phyloP scores from a whole-genome alignment of 129 eudicot genomes.

The Scalesia atractyloides region DNA sequence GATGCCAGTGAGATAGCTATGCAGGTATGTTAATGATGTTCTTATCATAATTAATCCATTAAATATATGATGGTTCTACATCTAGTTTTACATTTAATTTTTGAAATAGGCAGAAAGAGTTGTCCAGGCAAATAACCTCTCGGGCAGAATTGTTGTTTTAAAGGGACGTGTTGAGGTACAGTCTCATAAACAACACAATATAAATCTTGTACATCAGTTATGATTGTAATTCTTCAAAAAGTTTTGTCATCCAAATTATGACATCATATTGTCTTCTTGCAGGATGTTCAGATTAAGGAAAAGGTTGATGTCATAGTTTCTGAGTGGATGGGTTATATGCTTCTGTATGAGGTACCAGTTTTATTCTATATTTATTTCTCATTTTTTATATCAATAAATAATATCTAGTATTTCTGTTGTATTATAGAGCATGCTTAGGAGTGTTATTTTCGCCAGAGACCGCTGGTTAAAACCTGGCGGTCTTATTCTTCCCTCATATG shows the following conservation, averaged over 20 bases:
- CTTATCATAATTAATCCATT: neutral
- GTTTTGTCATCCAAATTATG: neutral
- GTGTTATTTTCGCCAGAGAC: slow-evolving; percentile 94
- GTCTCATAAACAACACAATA: slow-evolving; percentile 12
- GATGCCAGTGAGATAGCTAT: slow-evolving; percentile 97
- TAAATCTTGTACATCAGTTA: neutral
- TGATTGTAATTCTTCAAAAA: neutral
- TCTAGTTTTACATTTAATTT: slow-evolving; percentile 16
- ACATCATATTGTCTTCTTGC: slow-evolving; percentile 10
- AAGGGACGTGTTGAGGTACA: slow-evolving; percentile 98
- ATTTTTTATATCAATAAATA: neutral
- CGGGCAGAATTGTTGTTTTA: slow-evolving; percentile 77
- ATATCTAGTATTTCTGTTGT: slow-evolving; percentile 16
- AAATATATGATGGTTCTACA: neutral
- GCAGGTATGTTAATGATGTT: slow-evolving; percentile 57
- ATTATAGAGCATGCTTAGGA: slow-evolving; percentile 95
- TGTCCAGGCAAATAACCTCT: slow-evolving; percentile 85
- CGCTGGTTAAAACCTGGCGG: slow-evolving; percentile 99
- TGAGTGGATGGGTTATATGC: slow-evolving; percentile 99
- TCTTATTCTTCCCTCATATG: slow-evolving; percentile 94
- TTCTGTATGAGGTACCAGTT: slow-evolving; percentile 78
- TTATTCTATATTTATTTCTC: neutral
- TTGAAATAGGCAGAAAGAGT: slow-evolving; percentile 81
- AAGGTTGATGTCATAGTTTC: slow-evolving; percentile 96
- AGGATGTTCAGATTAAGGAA: slow-evolving; percentile 97